Percentiles rank a stretch among this genome's conserved stretches.
These are phyloP conservation scores for Globisporangium yorkense DNA, from an alignment of 352 stramenopile species.

Conservation along the genomic window DNA sequence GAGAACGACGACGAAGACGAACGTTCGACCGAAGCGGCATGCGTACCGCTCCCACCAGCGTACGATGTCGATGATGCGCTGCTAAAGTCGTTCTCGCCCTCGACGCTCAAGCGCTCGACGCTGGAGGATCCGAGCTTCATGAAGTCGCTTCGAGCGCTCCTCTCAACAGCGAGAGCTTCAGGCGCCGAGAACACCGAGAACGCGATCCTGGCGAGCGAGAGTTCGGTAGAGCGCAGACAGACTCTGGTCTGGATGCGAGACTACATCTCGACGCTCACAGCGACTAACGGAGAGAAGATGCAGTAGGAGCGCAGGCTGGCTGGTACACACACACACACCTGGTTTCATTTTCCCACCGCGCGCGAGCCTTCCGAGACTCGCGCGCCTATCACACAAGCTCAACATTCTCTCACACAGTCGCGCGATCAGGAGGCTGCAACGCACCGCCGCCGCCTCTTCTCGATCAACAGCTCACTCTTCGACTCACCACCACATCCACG, in stretches of 20 bases:
- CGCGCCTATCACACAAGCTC: conserved; percentile 8
- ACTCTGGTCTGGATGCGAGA: conserved; percentile 15
- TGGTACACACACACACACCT: neutral
- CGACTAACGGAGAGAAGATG: neutral
- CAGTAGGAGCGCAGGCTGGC: neutral
- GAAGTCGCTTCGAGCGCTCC: conserved; percentile 21
- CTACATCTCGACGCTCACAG: conserved; percentile 11
- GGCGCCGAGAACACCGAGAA: conserved; percentile 8
- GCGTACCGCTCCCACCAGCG: conserved; percentile 18
- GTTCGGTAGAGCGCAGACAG: conserved; percentile 3
- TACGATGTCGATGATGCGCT: conserved; percentile 13
- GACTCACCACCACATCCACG: conserved; percentile 5
- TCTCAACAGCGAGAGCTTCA: conserved; percentile 12
- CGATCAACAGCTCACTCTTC: conserved; percentile 3
- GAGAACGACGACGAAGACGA: conserved; percentile 27
- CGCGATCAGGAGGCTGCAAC: neutral
- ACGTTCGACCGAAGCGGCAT: conserved; percentile 4
- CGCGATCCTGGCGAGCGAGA: neutral
- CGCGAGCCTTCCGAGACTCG: neutral
- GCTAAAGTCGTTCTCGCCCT: neutral
- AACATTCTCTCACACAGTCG: conserved; percentile 7
- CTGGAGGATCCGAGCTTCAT: conserved; percentile 42
- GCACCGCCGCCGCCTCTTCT: neutral
- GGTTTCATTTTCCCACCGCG: neutral
- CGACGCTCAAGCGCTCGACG: conserved; percentile 13